phyloP scores from a whole-genome alignment of 371 early-diverging fungal genomes.

The Fennellomyces sp. region DNA sequence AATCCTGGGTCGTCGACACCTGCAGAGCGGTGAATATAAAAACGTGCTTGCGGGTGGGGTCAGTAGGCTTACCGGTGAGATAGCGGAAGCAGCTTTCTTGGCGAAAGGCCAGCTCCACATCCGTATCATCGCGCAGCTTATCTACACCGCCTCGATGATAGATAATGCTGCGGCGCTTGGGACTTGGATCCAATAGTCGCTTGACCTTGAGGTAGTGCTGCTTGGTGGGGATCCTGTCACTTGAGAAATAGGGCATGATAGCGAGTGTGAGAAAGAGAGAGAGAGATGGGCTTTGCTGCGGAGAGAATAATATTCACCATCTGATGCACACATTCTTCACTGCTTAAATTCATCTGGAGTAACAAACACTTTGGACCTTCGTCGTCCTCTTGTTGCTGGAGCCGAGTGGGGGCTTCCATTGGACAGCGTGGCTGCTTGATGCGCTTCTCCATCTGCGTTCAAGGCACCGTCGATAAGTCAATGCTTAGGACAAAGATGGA shows the following conservation, averaged over 20 bases:
- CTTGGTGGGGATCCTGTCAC: constrained; percentile 20
- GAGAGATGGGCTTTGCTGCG: neutral
- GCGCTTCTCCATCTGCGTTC: too few species aligned
- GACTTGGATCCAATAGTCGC: constrained; percentile 7
- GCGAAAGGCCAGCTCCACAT: constrained; percentile 53
- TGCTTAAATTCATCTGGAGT: too few species aligned
- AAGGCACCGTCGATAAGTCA: too few species aligned
- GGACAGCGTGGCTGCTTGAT: too few species aligned
- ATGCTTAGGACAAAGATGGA: too few species aligned
- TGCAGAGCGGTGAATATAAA: neutral
- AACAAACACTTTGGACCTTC: too few species aligned
- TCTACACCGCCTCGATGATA: constrained; percentile 36
- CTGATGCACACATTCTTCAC: neutral
- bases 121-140: constrained; percentile 52
- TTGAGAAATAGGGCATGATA: neutral
- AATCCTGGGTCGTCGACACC: constrained; percentile 54
- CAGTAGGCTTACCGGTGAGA: constrained; percentile 38
- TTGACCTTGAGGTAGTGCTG: constrained; percentile 24
- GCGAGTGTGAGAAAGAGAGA: neutral
- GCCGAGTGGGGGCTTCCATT: too few species aligned
- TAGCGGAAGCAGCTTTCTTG: constrained; percentile 63
- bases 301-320: neutral
- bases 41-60: too few species aligned
- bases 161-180: constrained; percentile 15
- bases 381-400: too few species aligned